Evolutionary conservation across 139 green algal species (phyloP).

Genomic region (Yamagishiella unicocca): DNA sequence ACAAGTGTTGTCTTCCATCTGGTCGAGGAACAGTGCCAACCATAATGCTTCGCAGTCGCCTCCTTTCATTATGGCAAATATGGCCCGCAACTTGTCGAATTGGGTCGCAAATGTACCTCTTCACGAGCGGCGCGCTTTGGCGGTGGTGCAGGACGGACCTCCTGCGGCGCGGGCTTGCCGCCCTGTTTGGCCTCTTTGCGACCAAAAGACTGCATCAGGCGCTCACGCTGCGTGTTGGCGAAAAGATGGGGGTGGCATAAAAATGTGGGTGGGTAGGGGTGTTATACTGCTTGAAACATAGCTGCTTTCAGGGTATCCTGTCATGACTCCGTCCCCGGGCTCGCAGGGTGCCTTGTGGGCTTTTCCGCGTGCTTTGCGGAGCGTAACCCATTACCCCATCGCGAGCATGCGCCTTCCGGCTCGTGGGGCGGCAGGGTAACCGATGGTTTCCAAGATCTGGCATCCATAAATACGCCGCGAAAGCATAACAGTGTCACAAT

Average conservation of each 20-base stretch:
- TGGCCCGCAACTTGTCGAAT: background rate
- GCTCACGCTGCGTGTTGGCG: background rate
- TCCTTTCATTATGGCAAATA: background rate
- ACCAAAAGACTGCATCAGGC: conserved; percentile 2
- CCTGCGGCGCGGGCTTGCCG: background rate
- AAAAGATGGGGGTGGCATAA: background rate
- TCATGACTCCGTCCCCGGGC: background rate
- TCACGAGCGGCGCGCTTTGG: conserved; percentile 1
- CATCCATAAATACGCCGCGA: too few species aligned
- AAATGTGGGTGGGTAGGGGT: background rate
- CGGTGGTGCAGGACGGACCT: background rate
- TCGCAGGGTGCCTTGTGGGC: background rate
- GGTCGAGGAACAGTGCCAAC: too few species aligned
- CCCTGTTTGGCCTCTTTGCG: conserved; percentile 38
- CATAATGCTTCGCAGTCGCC: background rate
- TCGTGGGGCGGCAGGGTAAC: too few species aligned
- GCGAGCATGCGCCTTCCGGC: too few species aligned
- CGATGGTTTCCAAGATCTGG: too few species aligned
- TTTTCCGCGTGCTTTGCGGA: background rate
- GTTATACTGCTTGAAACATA: background rate
- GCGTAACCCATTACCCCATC: background rate
- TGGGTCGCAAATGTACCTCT: background rate
- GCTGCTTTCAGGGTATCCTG: too few species aligned
- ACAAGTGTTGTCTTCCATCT: background rate
- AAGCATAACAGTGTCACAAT: too few species aligned